Percentiles rank a stretch among this genome's conserved stretches.
phyloP scores from a whole-genome alignment of 495 filamentous ascomycete species.

The Terfezia claveryi region DNA sequence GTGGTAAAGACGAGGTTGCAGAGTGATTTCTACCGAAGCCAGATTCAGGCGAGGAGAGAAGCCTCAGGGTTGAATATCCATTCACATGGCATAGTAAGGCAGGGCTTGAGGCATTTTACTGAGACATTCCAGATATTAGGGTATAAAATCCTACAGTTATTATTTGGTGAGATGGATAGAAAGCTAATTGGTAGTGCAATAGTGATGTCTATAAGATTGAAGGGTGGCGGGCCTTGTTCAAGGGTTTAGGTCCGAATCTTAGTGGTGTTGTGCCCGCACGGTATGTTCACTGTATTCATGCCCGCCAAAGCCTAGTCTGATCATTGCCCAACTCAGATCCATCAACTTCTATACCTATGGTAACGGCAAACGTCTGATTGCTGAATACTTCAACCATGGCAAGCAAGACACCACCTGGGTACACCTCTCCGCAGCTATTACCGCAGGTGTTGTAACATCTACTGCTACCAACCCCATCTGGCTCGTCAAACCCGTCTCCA shows the following conservation, averaged over 20 bases:
- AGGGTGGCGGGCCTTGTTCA: constrained; percentile 68
- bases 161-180: not conserved
- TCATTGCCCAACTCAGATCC: constrained; percentile 19
- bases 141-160: not conserved
- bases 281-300: constrained; percentile 4
- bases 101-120: constrained; percentile 36
- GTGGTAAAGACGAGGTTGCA: constrained; percentile 79
- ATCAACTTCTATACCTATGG: constrained; percentile 84
- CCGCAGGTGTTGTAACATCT: constrained; percentile 56
- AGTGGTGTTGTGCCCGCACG: constrained; percentile 71
- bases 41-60: constrained; percentile 29
- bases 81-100: constrained; percentile 25
- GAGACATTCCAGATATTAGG: constrained; percentile 67
- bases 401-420: constrained; percentile 40
- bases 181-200: not conserved
- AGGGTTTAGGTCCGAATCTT: constrained; percentile 70
- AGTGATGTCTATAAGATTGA: constrained; percentile 49
- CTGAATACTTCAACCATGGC: constrained; percentile 40
- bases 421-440: constrained; percentile 48
- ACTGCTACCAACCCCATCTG: constrained; percentile 85
- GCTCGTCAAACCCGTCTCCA: constrained; percentile 80
- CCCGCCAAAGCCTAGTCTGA: not conserved
- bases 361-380: constrained; percentile 60
- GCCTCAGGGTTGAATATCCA: constrained; percentile 2
- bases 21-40: constrained; percentile 71